Base-by-base conservation (phyloP, 495 filamentous ascomycete genomes). In the Cairneyella variabilis region DNA sequence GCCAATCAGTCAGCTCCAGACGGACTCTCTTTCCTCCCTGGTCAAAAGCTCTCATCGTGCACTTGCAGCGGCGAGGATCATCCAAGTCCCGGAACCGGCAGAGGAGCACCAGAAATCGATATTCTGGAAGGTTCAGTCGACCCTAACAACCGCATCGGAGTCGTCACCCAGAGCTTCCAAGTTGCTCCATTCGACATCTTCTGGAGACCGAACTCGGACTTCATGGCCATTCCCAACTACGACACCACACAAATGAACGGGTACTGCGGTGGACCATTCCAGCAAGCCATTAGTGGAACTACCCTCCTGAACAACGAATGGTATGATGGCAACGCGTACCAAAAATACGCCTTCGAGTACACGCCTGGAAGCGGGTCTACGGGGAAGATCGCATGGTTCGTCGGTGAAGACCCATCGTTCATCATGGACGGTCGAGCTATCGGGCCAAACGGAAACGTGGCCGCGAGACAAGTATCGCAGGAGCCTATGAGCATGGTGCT, bases 71-170 rank as follows among this genome's bases (percentile, higher is more conserved):
- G 75, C 6, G 72, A 81, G 48, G 84, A 89, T 53, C 87, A 90
- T 64, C 87, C 87, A 6, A 80, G 63, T 49, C 81, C 79, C 21
- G 87, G 87, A n/a, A 82, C 71, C 39, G 83, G 86, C 20, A 76
- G 87, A n/a, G 79, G 81, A 45, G 83, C 85, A 3, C 87, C 87
- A 0, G 87, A 91, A 67, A 84, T 90, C 42, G 87, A 90, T 72
- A 83, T 84, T 17, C 73, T 89, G 17, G 86, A 90, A 70, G 85
- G 78, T 3, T 84, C 78, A 52, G 84, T 85, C 25, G 70, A 64
- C 9, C 69, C 76, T 7, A 58, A 47, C 27, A 64, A 61, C 20
- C 14, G 42, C 14, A 70, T 85, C 38, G 85, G 86, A 23, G 69
- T 73, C 14, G 85, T 82, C 1, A 89, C 87, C 7, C 88, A 91